These are phyloP conservation scores for Gaillardinia entomophila DNA, from an alignment of 805 yeast species.

Conservation along the genomic window DNA sequence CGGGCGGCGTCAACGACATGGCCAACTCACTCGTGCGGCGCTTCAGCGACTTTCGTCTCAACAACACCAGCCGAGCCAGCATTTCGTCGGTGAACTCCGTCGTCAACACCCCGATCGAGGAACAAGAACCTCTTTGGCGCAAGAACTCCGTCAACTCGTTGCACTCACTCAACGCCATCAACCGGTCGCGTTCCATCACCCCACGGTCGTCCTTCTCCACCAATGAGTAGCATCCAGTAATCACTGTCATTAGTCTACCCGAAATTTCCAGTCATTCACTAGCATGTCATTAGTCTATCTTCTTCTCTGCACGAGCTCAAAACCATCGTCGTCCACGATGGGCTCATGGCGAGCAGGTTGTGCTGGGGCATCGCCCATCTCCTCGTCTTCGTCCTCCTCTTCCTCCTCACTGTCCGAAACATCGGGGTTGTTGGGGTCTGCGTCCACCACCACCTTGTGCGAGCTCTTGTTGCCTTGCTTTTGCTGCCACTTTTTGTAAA, in stretches of 20 bases:
- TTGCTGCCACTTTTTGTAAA: slow-evolving; percentile 55
- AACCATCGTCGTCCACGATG: slow-evolving; percentile 89
- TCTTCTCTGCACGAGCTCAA: slow-evolving; percentile 73
- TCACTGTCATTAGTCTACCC: too few relatives aligned
- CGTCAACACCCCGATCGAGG: slow-evolving; percentile 23
- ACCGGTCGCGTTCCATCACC: slow-evolving; percentile 18
- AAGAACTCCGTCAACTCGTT: slow-evolving; percentile 30
- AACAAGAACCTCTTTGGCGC: slow-evolving; percentile 15
- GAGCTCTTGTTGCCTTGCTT: slow-evolving; percentile 37
- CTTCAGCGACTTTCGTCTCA: slow-evolving; percentile 38
- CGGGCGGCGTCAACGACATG: slow-evolving; percentile 19
- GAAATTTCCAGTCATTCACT: too few relatives aligned
- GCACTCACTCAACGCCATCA: slow-evolving; percentile 35
- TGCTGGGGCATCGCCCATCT: slow-evolving; percentile 25
- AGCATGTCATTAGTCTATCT: too few relatives aligned
- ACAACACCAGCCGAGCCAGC: slow-evolving; percentile 20
- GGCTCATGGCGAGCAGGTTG: too few relatives aligned
- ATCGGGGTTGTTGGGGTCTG: slow-evolving; percentile 62
- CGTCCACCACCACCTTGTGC: slow-evolving; percentile 35
- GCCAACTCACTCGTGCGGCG: slow-evolving; percentile 45
- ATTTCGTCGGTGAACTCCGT: slow-evolving; percentile 13
- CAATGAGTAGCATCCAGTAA: too few relatives aligned
- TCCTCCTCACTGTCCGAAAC: slow-evolving; percentile 41
- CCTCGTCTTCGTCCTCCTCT: slow-evolving; percentile 45
- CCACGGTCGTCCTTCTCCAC: neutral